Evolutionary conservation across 139 green algal species (phyloP), one percentile per base, ranked within the genome.

Genomic region (Coccomyxa sp.): DNA sequence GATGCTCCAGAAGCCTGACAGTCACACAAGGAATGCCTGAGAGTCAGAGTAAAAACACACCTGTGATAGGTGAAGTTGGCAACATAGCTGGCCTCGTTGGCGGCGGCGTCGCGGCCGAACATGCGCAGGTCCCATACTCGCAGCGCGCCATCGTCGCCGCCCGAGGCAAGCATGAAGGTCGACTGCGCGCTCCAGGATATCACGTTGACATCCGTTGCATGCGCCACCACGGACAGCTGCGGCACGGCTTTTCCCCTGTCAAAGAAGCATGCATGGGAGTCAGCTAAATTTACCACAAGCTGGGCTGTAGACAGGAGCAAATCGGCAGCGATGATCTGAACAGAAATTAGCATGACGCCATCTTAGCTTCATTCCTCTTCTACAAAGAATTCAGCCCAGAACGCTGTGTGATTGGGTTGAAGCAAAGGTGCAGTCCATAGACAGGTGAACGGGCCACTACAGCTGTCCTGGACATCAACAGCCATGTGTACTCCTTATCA

Each of bases 171-270:
- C 95, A 99, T 99, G 91, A 95, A 98, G 12, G 87, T 91, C 38
- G 97, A 94, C 60, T 93, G 66, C 28, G 85, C 68, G 88, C 97
- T 98, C 97, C 97, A 99, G 28, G 92, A 95, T 32, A 99, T 94
- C 32, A 99, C 97, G 87, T 99, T 99, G 58, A 99, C 92, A 86
- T 99, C 97, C 13, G 79, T 86, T 4, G 92, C 89, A 76, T 97
- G 93, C 21, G 97, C 95, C 31, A 87, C 81, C 17, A 89, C 82
- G 10, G 63, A 28, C 18, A 71, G 63, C 63, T 71, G 63, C 11
- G 91, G 79, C 17, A 27, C 79, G 88, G 28, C 82, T 79, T 88
- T 87, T 30, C 15, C 18, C 63, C 67, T 83, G n/a, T 85, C 25
- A 23, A 77, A 59, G 80, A 30, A 58, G 74, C 58, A 78, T 1